Base-by-base conservation (phyloP, 257 asterid species). In the Coffea canephora region DNA sequence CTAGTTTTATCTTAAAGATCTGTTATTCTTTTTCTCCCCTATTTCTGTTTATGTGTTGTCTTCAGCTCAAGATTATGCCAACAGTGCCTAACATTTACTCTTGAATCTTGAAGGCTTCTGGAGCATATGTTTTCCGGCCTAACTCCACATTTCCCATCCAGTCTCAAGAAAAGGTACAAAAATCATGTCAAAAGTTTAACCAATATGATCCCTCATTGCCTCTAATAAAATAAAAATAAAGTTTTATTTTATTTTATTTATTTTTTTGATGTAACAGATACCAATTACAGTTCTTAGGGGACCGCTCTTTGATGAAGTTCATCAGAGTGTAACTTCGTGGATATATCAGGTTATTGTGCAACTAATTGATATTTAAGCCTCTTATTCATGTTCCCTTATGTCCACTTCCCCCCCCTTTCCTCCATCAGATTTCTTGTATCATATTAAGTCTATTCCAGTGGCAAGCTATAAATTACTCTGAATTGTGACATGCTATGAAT, bases 61-160 rank as follows among this genome's bases (percentile, higher is more conserved):
- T 61, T 43, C 3, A 0, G 27, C 49, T 48, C 6, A 10, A 61
- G 25, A 3, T 75, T 11, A 36, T 64, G 61, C 11, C 6, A 43
- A 64, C 19, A 11, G 23, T 76, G 80, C 50, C 71, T 39, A 25
- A 64, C 49, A 16, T 34, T 21, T 67, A 27, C 0, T 79, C 31
- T 52, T 66, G 48, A 55, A 79, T 80, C 52, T 82, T 81, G 74
- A 87, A 94, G 98, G 93, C 97, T 76, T 87, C 97, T 61, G 99
- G 99, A 82, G 99, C 99, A 62, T 96, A 96, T 55, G 11, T 94
- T 66, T 96, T 96, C 77, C 95, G 97, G 57, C 99, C 99, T 41
- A 94, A 92, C 79, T 97, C 96, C 69, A 86, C 93, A 49, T 83
- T 80, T 77, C 77, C 91, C 21, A 75, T 92, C 69, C 84, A 83